Percentiles rank a stretch among this genome's conserved stretches.
phyloP scores from a whole-genome alignment of 2,329 filamentous ascomycete species.

The Penicillium sp. region DNA sequence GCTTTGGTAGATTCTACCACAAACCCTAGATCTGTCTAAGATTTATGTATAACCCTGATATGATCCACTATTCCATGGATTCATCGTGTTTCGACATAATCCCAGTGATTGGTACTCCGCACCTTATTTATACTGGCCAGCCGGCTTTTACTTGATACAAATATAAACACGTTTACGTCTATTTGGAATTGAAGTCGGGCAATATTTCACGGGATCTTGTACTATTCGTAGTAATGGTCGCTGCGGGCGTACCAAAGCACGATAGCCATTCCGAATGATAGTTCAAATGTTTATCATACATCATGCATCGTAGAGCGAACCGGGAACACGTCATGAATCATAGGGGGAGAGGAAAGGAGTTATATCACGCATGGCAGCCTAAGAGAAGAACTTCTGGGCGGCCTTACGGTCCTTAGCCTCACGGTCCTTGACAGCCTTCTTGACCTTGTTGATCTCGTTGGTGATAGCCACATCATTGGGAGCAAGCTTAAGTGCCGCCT shows the following conservation, averaged over 20 bases:
- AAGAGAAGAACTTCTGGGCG: constrained; percentile 86
- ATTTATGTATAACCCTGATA: no score
- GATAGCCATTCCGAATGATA: background rate
- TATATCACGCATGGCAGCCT: background rate
- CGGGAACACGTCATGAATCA: constrained; percentile 6
- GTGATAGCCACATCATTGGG: constrained; percentile 73
- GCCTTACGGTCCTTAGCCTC: constrained; percentile 87
- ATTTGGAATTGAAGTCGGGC: background rate
- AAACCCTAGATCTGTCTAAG: no score
- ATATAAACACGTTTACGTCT: no score
- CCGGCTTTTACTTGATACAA: no score
- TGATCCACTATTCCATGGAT: no score
- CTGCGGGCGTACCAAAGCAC: background rate
- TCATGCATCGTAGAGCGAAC: constrained; percentile 19
- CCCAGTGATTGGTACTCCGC: no score
- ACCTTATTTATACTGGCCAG: no score
- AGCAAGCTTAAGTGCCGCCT: constrained; percentile 71
- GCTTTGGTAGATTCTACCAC: no score
- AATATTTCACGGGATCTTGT: background rate
- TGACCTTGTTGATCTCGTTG: constrained; percentile 74
- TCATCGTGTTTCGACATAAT: no score
- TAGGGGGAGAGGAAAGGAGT: background rate
- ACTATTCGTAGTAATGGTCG: background rate
- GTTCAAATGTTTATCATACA: constrained; percentile 22
- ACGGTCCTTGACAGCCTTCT: constrained; percentile 70